Base-by-base conservation (phyloP, 23 red algal genomes). In the Gracilaria caudata region DNA sequence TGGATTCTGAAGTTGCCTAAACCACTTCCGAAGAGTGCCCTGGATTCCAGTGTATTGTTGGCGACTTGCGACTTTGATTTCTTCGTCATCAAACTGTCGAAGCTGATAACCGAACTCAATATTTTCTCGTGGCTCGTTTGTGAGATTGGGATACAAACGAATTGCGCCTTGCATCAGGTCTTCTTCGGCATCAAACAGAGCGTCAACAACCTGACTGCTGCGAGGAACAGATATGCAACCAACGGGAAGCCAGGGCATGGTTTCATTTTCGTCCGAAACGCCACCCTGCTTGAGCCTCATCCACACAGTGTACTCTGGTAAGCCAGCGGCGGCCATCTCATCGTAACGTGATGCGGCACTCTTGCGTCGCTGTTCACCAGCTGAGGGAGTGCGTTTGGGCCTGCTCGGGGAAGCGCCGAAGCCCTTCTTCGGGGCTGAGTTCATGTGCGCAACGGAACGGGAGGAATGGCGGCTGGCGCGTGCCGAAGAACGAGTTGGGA, bases 301-400 rank as follows among this genome's bases (percentile, higher is more conserved):
- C 92, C 92, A 94, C 13, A 94, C 71, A 13, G 79, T 90, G 77
- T 94, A 94, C 77, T 94, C 92, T 12, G 92, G 92, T 77, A 94
- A 75, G 32, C 92, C 92, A 34, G 92, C 65, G 17, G 47, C 58
- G 51, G 80, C 78, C 92, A 94, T 94, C 43, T 94, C 33, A 30
- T 94, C 92, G 49, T 90, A 94, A 60, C 82, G 86, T 13, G 44
- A 43, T 34, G 84, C 74, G n/a, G 92, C 92, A 47, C 83, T 77
- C 56, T 78, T 74, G 8, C 89, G 78, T 6, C 89, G 89, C 19
- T 60, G 51, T 77, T 77, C 80, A 55, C 65, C 63, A 7, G 78
- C 40, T 10, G 89, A 92, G 19, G 89, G 89, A 24, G 47, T 45
- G 12, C 74, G 71, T 20, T 78, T 37, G 63, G 89, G 88, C 60